A percentile compares a stretch with the other conserved stretches of the same genome.
These are phyloP conservation scores for Mucor velutinosus DNA, from an alignment of 371 early-diverging fungal genomes.

Conservation along the genomic window DNA sequence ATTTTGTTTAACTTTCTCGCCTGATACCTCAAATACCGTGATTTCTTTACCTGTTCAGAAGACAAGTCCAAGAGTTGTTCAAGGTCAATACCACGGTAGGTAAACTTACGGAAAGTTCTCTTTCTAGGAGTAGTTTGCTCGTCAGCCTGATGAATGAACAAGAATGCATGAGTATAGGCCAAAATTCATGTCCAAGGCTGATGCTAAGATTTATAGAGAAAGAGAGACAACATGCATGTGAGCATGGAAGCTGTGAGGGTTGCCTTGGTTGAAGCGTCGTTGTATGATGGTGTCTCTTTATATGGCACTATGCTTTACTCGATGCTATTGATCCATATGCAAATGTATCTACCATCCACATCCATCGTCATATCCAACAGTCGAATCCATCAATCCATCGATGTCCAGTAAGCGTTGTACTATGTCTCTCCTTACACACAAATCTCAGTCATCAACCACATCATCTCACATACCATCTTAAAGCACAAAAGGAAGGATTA, in stretches of 20 bases:
- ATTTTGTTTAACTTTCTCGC: too few species aligned
- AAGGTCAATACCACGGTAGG: conserved; percentile 97
- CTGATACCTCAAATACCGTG: too few species aligned
- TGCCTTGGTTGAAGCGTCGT: neutral
- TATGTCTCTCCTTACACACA: neutral
- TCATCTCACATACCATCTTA: conserved; percentile 15
- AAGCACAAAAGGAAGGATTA: conserved; percentile 19
- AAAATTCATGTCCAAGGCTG: neutral
- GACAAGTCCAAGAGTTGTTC: conserved; percentile 64
- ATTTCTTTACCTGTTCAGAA: conserved; percentile 35
- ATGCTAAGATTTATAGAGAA: neutral
- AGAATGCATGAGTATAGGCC: neutral
- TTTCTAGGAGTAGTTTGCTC: conserved; percentile 62
- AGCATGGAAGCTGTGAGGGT: neutral
- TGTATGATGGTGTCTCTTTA: neutral
- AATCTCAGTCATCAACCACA: neutral
- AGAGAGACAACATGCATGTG: neutral
- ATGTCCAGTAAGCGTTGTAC: neutral
- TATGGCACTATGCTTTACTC: neutral
- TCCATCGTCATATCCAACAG: neutral
- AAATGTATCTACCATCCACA: neutral
- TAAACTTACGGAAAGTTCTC: conserved; percentile 97
- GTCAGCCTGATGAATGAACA: conserved; percentile 48
- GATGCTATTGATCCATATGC: too few species aligned
- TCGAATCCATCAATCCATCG: neutral